These are phyloP conservation scores for Backusella australiensis DNA, from an alignment of 192 early-diverging fungal genomes.

Conservation along the genomic window DNA sequence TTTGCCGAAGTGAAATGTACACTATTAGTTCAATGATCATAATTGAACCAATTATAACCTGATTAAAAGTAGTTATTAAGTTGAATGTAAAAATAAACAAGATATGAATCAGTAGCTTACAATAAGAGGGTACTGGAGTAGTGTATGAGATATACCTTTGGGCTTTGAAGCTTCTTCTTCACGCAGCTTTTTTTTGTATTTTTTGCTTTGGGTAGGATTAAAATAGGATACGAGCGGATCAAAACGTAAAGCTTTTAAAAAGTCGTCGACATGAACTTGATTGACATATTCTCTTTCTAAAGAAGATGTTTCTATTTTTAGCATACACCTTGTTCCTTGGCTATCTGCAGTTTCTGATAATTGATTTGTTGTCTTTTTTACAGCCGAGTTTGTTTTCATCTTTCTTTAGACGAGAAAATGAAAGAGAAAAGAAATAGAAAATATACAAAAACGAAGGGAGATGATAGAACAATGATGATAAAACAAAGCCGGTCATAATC, in stretches of 20 bases:
- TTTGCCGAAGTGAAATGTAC: constrained; percentile 56
- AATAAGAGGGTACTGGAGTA: constrained; percentile 53
- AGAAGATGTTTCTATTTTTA: background rate
- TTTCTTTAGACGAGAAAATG: background rate
- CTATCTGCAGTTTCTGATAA: background rate
- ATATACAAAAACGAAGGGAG: too few species aligned
- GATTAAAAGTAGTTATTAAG: background rate
- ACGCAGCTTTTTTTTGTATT: constrained; percentile 10
- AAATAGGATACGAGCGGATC: constrained; percentile 37
- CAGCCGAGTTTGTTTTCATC: background rate
- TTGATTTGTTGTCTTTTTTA: constrained; percentile 12
- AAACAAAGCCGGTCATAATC: background rate
- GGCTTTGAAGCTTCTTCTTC: constrained; percentile 17
- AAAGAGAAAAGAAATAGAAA: background rate
- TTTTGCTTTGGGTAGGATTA: constrained; percentile 46
- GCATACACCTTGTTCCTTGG: background rate
- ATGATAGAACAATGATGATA: too few species aligned
- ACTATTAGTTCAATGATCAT: constrained; percentile 58
- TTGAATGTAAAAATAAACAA: background rate
- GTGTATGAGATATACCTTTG: constrained; percentile 39
- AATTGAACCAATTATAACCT: constrained; percentile 54
- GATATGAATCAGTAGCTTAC: constrained; percentile 23
- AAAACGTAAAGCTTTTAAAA: constrained; percentile 42
- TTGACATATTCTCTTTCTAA: constrained; percentile 34
- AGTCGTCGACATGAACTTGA: constrained; percentile 44